These are phyloP conservation scores for Ceratobasidium theobromae DNA, from an alignment of 1,284 basidiomycete genomes.

Conservation along the genomic window DNA sequence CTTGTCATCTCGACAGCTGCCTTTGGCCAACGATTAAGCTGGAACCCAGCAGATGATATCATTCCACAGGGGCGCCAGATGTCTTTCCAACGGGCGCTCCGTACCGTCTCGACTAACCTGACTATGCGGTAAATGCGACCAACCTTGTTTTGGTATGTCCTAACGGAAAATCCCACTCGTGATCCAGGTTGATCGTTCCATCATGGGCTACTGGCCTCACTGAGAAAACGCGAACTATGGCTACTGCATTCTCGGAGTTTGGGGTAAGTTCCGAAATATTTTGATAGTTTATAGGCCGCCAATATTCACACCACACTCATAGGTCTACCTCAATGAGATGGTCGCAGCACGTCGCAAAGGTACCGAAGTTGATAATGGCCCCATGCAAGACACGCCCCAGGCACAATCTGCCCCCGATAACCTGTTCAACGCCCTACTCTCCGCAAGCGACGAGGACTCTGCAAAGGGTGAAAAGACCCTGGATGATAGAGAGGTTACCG, in stretches of 20 bases:
- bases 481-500: not conserved
- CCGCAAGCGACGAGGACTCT: not conserved
- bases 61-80: not conserved
- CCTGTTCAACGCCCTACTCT: constrained; percentile 3
- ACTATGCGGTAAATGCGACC: not conserved
- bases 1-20: constrained; percentile 16
- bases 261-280: not conserved
- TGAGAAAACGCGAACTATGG: constrained; percentile 1
- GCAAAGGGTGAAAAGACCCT: not conserved
- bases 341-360: not conserved
- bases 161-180: not conserved
- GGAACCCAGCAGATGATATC: not conserved
- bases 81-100: constrained; percentile 2
- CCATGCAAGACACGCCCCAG: not conserved
- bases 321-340: constrained; percentile 15
- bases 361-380: not conserved
- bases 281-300: not conserved
- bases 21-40: constrained; percentile 7
- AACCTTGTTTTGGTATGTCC: not conserved
- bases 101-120: not conserved
- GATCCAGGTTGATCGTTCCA: not conserved
- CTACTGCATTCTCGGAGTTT: constrained; percentile 2
- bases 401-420: not conserved
- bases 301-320: not conserved
- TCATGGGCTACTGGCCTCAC: not conserved